Evolutionary conservation across 2,329 filamentous ascomycete genomes (phyloP), one percentile per base, ranked within the genome.

Genomic region (Pestalotiopsis sp.): DNA sequence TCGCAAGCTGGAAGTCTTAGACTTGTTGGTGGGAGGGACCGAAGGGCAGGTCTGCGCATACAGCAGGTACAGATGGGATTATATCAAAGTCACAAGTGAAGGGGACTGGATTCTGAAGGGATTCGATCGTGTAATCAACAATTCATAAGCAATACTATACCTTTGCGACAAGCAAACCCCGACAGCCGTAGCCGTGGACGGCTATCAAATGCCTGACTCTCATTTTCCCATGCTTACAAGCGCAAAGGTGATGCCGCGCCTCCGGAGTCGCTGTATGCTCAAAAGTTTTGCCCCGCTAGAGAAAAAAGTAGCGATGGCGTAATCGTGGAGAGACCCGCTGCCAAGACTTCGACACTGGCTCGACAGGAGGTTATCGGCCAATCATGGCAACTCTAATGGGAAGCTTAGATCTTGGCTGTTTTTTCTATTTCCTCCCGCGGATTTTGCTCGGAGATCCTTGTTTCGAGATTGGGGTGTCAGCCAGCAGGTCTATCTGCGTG

Each of bases 271-370:
- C 61, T 64, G 61, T 52, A 52, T 38, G 11, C 61, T 23, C 36
- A 45, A 45, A 17, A 49, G 38, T 45, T 64, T 39, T 64, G 61
- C 61, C 61, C 61, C 61, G 61, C 61, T 52, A 52, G 39, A n/a
- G 31, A 39, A 27, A 64, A 64, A 64, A 64, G 61, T 49, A 41
- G 61, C 61, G 61, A 64, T 64, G 38, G 61, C 61, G 61, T 31
- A 64, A 64, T 64, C 49, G 27, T 27, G 31, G 45, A 20, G 20
- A n/a, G 45, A 52, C 45, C 45, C 45, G 45, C 45, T 52, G 45
- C 45, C 45, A 52, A 52, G 45, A 52, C 45, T 2, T n/a, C 45
- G 20, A 36, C 7, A 36, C 31, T 9, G 31, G 31, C 31, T 36
- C 31, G 17, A 52, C 14, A 27, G 39, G 38, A 49, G 61, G 36